Base-by-base conservation (phyloP, 768 basidiomycete genomes). In the Mycena epipterygia region DNA sequence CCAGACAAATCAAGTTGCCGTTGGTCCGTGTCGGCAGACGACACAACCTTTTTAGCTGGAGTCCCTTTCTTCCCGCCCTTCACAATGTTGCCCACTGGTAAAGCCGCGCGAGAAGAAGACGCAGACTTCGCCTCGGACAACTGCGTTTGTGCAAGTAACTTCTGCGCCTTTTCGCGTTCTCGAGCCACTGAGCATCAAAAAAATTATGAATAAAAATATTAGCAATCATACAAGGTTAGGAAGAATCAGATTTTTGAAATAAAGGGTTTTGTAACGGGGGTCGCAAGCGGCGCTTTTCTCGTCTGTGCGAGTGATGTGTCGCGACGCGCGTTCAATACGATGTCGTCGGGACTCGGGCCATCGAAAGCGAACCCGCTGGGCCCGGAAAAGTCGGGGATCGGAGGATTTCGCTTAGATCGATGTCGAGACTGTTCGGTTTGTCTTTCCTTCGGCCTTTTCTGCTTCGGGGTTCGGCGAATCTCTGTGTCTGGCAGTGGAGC, bases 301-400 rank as follows among this genome's bases (percentile, higher is more conserved):
- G 83, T 81, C 63, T 85, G 82, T 14, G 80, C 85, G 55, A 93
- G 81, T 33, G 90, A 82, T 5, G 95, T 93, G 52, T 93, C 93
- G 61, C 88, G 90, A 56, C 95, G 89, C 62, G 95, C 94, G 73
- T 89, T 89, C 75, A 93, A 84, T 12, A 98, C 90, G 71, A 94
- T 81, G 76, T 98, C 97, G 74, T 99, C 97, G 25, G 97, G 97
- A 80, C 96, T 98, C 39, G 94, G 95, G 27, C 86, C 87, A 71
- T 96, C 90, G 76, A 96, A 95, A 13, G 89, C 82, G 77, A 94
- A 95, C 3, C 83, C 80, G 44, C 78, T 77, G 21, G 82, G 75
- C 17, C 81, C 75, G 11, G 76, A 75, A 44, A 83, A 69, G 60
- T 80, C 80, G 21, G 86, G 83, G n/a, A 85, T 74, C 51, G 68